A percentile compares a stretch with the other conserved stretches of the same genome.
These are phyloP conservation scores for Pestalotiopsis sp. DNA, from an alignment of 2,329 filamentous ascomycete species.

Conservation along the genomic window DNA sequence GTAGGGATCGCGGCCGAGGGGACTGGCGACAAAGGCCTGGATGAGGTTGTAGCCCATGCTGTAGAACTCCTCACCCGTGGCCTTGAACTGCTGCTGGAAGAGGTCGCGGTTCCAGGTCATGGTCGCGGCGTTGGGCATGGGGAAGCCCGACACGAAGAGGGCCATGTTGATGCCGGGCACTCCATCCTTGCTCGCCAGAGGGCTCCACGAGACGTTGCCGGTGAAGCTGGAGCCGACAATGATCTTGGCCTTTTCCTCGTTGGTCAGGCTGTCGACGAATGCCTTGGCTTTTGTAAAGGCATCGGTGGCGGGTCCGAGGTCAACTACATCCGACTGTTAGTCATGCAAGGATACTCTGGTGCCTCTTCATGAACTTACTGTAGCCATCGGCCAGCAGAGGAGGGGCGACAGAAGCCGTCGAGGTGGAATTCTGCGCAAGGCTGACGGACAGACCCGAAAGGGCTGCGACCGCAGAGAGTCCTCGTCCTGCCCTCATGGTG, in stretches of 20 bases:
- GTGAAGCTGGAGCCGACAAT: constrained; percentile 8
- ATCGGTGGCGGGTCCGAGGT: neutral
- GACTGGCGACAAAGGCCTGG: constrained; percentile 15
- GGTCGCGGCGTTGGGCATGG: constrained; percentile 17
- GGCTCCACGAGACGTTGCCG: neutral
- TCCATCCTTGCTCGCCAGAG: constrained; percentile 16
- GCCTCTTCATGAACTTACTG: neutral
- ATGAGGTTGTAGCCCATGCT: constrained; percentile 18
- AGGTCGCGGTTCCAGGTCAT: constrained; percentile 22
- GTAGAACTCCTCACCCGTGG: constrained; percentile 19
- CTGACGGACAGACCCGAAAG: neutral
- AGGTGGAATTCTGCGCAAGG: neutral
- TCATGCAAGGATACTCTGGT: neutral
- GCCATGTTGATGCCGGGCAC: constrained; percentile 17
- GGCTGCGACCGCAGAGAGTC: neutral
- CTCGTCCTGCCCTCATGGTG: constrained; percentile 1
- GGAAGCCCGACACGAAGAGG: constrained; percentile 21
- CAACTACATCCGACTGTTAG: neutral
- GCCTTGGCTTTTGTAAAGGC: constrained; percentile 7
- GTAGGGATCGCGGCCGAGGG: constrained; percentile 13
- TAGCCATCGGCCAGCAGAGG: constrained; percentile 3
- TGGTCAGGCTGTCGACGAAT: constrained; percentile 1
- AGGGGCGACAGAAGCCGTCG: neutral
- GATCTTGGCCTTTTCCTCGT: constrained; percentile 4
- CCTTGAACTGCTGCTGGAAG: constrained; percentile 15